These are phyloP conservation scores for Oldenlandia corymbosa DNA, from an alignment of 257 asterid genomes.

Conservation along the genomic window DNA sequence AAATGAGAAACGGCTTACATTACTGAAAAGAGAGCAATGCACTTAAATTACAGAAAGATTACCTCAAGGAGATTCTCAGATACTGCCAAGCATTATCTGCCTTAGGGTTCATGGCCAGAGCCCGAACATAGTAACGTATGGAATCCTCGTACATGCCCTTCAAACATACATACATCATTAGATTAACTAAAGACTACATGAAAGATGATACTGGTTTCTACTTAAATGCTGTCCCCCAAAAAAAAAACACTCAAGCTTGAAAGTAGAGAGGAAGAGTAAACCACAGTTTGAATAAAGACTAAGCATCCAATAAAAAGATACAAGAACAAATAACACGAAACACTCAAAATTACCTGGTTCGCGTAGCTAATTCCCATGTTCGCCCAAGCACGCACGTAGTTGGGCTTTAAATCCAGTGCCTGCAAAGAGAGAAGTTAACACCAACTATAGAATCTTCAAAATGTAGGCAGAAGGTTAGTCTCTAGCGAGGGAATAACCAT, in stretches of 20 bases:
- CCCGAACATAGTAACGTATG: conserved; percentile 91
- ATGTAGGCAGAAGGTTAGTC: neutral
- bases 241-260: neutral
- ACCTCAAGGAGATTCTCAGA: conserved; percentile 91
- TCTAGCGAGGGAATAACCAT: no score
- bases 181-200: neutral
- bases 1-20: conserved; percentile 3
- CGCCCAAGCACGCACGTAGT: conserved; percentile 99
- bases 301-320: neutral
- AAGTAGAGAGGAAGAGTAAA: neutral
- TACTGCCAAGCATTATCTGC: conserved; percentile 99
- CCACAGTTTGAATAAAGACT: neutral
- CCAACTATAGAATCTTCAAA: neutral
- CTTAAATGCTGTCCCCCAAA: neutral
- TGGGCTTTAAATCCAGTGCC: conserved; percentile 97
- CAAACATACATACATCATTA: conserved; percentile 6
- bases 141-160: conserved; percentile 97
- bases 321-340: conserved; percentile 8
- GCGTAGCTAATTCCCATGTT: conserved; percentile 99
- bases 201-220: no score
- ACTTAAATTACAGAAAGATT: conserved; percentile 11
- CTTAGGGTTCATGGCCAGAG: conserved; percentile 92
- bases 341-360: conserved; percentile 66
- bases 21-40: neutral
- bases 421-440: conserved; percentile 28